Percentiles rank a stretch among this genome's conserved stretches.
phyloP scores from a whole-genome alignment of 805 yeast genomes.

The Hanseniaspora meyeri region DNA sequence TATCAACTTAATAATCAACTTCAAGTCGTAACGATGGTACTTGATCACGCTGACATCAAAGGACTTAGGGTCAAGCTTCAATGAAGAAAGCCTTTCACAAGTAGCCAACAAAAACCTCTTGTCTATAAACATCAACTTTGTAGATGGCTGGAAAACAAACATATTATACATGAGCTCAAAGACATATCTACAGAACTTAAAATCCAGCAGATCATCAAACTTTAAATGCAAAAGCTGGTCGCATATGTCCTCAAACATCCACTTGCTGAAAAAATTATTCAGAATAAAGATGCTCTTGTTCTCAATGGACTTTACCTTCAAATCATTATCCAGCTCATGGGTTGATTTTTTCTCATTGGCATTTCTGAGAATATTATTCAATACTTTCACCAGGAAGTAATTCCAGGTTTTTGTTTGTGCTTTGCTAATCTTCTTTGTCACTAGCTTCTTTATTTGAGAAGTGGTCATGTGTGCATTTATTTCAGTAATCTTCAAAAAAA shows the following conservation, averaged over 20 bases:
- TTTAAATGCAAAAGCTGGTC: not conserved
- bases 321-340: not conserved
- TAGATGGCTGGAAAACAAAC: conserved; percentile 1
- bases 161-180: conserved; percentile 9
- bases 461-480: not conserved
- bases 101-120: not conserved
- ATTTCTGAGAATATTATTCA: conserved; percentile 3
- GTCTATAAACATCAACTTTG: not conserved
- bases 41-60: not conserved
- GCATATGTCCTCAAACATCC: conserved; percentile 2
- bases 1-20: conserved; percentile 4
- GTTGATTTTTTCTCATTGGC: conserved; percentile 1
- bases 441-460: not conserved
- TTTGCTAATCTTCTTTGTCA: not conserved
- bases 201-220: not conserved
- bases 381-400: conserved; percentile 2
- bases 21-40: conserved; percentile 11
- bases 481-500: conserved; percentile 6
- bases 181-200: conserved; percentile 7
- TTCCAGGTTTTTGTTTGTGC: not conserved
- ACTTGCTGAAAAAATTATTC: not conserved
- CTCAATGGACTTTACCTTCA: not conserved
- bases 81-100: not conserved
- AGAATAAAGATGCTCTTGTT: not conserved
- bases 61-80: not conserved